Percentiles rank a stretch among this genome's conserved stretches.
These are phyloP conservation scores for Pseudognaphalium luteoalbum DNA, from an alignment of 129 eudicot species.

Conservation along the genomic window DNA sequence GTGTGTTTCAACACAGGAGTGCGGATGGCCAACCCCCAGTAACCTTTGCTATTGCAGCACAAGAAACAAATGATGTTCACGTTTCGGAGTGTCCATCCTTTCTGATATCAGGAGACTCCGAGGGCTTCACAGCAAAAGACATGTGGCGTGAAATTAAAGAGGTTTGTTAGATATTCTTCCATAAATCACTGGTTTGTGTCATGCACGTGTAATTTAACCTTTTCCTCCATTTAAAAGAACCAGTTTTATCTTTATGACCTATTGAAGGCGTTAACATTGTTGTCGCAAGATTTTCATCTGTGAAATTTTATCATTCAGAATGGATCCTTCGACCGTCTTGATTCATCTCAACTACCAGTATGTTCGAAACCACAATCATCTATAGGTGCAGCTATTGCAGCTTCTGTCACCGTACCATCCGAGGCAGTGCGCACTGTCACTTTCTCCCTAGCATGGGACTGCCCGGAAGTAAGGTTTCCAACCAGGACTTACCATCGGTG, in stretches of 20 bases:
- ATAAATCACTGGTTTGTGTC: slow-evolving; percentile 12
- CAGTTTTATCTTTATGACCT: background rate
- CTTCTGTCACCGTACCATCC: slow-evolving; percentile 71
- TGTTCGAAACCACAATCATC: slow-evolving; percentile 68
- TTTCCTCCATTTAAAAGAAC: background rate
- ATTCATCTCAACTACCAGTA: slow-evolving; percentile 55
- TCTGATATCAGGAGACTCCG: slow-evolving; percentile 68
- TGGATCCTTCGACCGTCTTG: slow-evolving; percentile 82
- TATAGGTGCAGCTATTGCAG: slow-evolving; percentile 93
- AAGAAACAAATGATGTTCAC: slow-evolving; percentile 62
- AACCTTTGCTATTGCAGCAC: slow-evolving; percentile 87
- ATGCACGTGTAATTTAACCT: slow-evolving; percentile 5
- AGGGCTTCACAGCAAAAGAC: slow-evolving; percentile 83
- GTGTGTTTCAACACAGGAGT: slow-evolving; percentile 57
- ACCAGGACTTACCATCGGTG: slow-evolving; percentile 86
- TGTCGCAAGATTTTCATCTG: slow-evolving; percentile 24
- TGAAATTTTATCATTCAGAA: slow-evolving; percentile 43
- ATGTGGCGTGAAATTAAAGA: slow-evolving; percentile 89
- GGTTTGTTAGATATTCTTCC: slow-evolving; percentile 45
- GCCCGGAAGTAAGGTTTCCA: slow-evolving; percentile 71
- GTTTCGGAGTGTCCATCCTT: slow-evolving; percentile 89
- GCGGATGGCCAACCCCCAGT: slow-evolving; percentile 66
- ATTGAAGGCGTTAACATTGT: background rate
- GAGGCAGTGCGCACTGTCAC: slow-evolving; percentile 59
- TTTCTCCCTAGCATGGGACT: slow-evolving; percentile 92